Base-by-base conservation (phyloP, 208 protist species). In the Trypanosoma congolense region DNA sequence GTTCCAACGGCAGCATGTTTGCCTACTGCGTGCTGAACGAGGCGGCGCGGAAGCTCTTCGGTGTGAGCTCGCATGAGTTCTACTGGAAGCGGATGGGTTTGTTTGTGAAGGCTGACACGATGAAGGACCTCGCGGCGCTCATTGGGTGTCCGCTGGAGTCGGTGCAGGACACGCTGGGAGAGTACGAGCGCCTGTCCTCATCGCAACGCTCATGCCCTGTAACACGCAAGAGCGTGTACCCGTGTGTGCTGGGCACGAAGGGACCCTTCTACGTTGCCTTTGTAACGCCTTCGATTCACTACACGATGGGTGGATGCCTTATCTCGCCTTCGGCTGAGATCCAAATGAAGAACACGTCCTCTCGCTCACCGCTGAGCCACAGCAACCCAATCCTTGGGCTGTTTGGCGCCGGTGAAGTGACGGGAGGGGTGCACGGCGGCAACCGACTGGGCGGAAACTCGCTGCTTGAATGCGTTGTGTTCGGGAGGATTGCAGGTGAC, bases 401-500 rank as follows among this genome's bases (percentile, higher is more conserved):
- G 33, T 98, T 91, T 70, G 96, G 86, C 42, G 96, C 96, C 0
- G 97, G 97, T 45, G 96, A 98, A 76, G 93, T 98, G 26, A 98
- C 96, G n/a, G 95, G 91, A 19, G 97, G 97, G 43, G 83, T 99
- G 51, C 97, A 99, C 73, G 97, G 97, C 46, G 56, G 65, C 14
- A 99, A 99, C 68, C 86, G 97, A 36, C 85, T 99, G 14, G 97
- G 87, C 31, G 97, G 97, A 38, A 98, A 98, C 75, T 97, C 92
- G 9, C 84, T 99, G 54, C 71, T 98, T 29, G 94, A 98, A 70
- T 97, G 90, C 55, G 90, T 97, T 16, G 96, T 98, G 14, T 96
- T 96, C 70, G 95, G 93, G n/a, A 73, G 82, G 9, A 84, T 82
- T 51, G 89, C 86, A 5, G 93, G 93, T 21, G 70, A 77, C 49